Conservation (phyloP, 768 basidiomycete genomes). For the Mycena chlorophos region DNA sequence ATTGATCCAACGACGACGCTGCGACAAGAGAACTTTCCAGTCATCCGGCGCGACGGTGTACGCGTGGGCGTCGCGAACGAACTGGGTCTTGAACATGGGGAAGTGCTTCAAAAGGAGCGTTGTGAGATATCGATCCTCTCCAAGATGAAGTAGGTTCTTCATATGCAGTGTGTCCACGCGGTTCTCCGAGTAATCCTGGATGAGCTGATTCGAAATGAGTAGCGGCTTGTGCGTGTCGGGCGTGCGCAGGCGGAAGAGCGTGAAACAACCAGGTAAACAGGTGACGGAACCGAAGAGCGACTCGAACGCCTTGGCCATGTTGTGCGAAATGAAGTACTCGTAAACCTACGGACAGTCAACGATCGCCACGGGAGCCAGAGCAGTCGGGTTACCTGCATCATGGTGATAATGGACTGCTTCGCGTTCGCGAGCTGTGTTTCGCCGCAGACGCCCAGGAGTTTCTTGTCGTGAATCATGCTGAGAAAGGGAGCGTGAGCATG, state of each 20-base stretch:
- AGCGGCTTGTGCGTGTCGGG: constrained; percentile 95
- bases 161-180: constrained; percentile 96
- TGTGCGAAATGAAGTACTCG: constrained; percentile 99
- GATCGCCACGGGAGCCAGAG: not conserved
- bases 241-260: constrained; percentile 91
- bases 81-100: constrained; percentile 91
- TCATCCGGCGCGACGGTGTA: constrained; percentile 95
- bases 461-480: constrained; percentile 97
- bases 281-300: constrained; percentile 96
- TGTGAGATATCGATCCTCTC: constrained; percentile 98
- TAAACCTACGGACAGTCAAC: constrained; percentile 61
- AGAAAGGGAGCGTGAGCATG: not conserved
- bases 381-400: constrained; percentile 76
- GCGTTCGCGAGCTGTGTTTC: constrained; percentile 92
- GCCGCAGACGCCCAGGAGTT: constrained; percentile 91
- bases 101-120: constrained; percentile 96
- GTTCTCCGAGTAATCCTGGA: constrained; percentile 93
- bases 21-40: constrained; percentile 91
- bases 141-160: constrained; percentile 97
- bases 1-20: constrained; percentile 99
- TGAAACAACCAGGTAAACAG: constrained; percentile 98
- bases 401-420: constrained; percentile 92
- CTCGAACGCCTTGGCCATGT: constrained; percentile 98
- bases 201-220: constrained; percentile 86
- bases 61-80: constrained; percentile 91